Evolutionary conservation across 371 early-diverging fungal species (phyloP).

Genomic region (Mucor ambiguus): DNA sequence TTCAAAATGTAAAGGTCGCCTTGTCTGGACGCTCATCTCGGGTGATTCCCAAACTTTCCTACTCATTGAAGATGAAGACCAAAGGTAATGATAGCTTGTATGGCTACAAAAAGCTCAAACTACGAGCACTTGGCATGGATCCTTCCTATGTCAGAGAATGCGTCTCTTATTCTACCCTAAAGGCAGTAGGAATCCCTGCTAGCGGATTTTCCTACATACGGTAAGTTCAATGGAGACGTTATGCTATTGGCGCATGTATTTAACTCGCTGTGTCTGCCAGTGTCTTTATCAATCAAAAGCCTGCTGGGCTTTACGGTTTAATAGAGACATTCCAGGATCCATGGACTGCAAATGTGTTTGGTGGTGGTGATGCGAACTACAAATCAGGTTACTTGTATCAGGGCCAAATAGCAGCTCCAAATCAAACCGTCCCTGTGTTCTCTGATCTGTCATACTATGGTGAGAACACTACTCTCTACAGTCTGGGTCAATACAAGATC

Average conservation of each 20-base stretch:
- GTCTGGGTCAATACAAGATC: slow-evolving; percentile 29
- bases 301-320: slow-evolving; percentile 36
- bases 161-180: slow-evolving; percentile 39
- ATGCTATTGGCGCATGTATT: not conserved
- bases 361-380: slow-evolving; percentile 28
- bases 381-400: slow-evolving; percentile 36
- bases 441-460: slow-evolving; percentile 29
- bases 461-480: slow-evolving; percentile 21
- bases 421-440: not conserved
- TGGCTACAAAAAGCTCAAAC: slow-evolving; percentile 48
- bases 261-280: slow-evolving; percentile 15
- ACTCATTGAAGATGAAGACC: slow-evolving; percentile 21
- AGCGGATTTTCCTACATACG: slow-evolving; percentile 45
- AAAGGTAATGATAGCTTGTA: slow-evolving; percentile 22
- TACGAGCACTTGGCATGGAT: slow-evolving; percentile 50
- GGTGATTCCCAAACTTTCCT: slow-evolving; percentile 25
- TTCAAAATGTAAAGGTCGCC: slow-evolving; percentile 23
- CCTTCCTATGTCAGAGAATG: slow-evolving; percentile 50
- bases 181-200: slow-evolving; percentile 49
- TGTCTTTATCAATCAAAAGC: slow-evolving; percentile 33
- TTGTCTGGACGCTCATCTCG: slow-evolving; percentile 33
- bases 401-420: slow-evolving; percentile 9
- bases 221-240: slow-evolving; percentile 4
- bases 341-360: slow-evolving; percentile 38
- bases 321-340: slow-evolving; percentile 41